Conservation (phyloP, 208 protist species). For the Porcisia hertigi region DNA sequence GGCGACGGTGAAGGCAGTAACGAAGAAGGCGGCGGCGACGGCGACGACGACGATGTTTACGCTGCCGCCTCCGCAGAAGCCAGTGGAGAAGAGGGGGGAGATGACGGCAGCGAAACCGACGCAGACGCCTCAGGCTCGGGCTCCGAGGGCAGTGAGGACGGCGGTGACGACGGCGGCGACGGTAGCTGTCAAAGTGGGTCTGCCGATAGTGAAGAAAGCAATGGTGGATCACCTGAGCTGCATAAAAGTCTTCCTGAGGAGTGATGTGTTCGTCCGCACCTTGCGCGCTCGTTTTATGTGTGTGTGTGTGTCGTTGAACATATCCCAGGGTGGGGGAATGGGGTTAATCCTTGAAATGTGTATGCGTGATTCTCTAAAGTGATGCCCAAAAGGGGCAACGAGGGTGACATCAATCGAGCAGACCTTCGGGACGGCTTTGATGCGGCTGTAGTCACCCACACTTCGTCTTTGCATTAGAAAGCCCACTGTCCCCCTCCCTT, state of each 20-base stretch:
- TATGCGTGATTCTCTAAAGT: background rate
- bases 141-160: conserved; percentile 12
- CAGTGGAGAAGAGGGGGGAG: background rate
- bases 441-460: background rate
- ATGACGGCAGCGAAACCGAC: background rate
- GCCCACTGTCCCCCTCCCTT: background rate
- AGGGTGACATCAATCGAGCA: background rate
- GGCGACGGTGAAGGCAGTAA: conserved; percentile 9
- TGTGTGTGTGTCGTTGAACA: background rate
- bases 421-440: background rate
- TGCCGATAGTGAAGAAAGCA: background rate
- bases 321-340: background rate
- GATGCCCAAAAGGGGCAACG: background rate
- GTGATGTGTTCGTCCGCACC: background rate
- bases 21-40: conserved; percentile 8
- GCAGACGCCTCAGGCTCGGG: conserved; percentile 1
- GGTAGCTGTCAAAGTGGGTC: background rate
- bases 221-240: conserved; percentile 5
- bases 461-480: background rate
- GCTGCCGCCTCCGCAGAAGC: background rate
- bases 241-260: conserved; percentile 5
- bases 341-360: background rate
- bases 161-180: conserved; percentile 3
- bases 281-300: background rate
- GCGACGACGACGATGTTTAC: background rate